Conservation (phyloP, 306 rosid genomes). For the Coriaria nepalensis region DNA sequence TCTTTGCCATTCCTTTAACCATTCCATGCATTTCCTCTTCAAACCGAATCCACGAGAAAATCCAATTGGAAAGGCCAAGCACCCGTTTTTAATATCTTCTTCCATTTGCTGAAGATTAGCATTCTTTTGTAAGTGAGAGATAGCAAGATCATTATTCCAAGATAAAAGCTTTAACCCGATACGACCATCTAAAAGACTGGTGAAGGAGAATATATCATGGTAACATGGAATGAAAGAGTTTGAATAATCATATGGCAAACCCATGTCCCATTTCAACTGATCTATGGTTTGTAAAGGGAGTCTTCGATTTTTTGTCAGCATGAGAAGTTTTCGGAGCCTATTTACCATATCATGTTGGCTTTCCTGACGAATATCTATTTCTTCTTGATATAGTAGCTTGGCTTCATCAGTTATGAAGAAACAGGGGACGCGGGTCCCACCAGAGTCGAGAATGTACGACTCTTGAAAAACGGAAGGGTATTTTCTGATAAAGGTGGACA, state of each 20-base stretch:
- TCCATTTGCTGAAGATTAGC: conserved; percentile 36
- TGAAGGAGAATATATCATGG: conserved; percentile 38
- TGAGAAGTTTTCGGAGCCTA: conserved; percentile 63
- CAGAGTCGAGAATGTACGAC: conserved; percentile 40
- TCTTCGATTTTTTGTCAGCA: conserved; percentile 48
- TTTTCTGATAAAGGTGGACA: conserved; percentile 59
- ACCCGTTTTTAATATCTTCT: conserved; percentile 38
- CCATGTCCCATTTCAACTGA: conserved; percentile 85
- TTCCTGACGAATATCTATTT: conserved; percentile 20
- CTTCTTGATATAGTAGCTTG: conserved; percentile 26
- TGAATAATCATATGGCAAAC: conserved; percentile 69
- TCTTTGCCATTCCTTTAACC: conserved; percentile 84
- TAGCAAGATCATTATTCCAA: conserved; percentile 58
- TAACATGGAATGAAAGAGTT: conserved; percentile 36
- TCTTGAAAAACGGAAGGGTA: conserved; percentile 58
- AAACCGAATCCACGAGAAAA: conserved; percentile 83
- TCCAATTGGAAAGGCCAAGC: conserved; percentile 62
- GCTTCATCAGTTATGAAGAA: conserved; percentile 54
- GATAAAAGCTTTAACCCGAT: conserved; percentile 52
- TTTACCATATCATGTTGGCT: conserved; percentile 39
- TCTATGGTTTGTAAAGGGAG: conserved; percentile 83
- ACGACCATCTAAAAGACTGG: conserved; percentile 48
- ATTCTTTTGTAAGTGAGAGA: conserved; percentile 57
- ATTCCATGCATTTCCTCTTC: conserved; percentile 71
- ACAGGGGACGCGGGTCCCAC: conserved; percentile 59